Conservation (phyloP, 495 filamentous ascomycete genomes). For the Hyaloscypha variabilis region DNA sequence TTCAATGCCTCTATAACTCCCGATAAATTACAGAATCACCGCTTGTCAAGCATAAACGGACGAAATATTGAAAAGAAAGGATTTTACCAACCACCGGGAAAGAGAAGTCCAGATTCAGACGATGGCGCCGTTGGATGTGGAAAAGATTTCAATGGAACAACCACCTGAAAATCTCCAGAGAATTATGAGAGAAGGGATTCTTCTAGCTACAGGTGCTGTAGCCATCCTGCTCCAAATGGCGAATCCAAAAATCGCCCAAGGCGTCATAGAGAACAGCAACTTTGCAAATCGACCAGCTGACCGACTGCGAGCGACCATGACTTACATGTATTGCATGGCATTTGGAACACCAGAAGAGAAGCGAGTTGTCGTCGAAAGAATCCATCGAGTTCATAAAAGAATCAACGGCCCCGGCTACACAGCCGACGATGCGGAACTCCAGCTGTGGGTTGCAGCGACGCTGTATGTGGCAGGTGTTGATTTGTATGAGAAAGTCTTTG, state of each 20-base stretch:
- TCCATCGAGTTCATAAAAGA: slow-evolving; percentile 38
- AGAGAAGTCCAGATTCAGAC: too few species aligned
- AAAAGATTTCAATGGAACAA: too few species aligned
- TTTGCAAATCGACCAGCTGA: slow-evolving; percentile 44
- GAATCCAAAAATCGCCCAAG: slow-evolving; percentile 39
- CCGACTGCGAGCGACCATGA: slow-evolving; percentile 46
- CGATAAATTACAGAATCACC: too few species aligned
- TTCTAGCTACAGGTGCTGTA: slow-evolving; percentile 41
- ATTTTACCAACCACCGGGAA: too few species aligned
- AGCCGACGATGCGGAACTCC: slow-evolving; percentile 38
- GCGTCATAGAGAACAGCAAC: slow-evolving; percentile 38
- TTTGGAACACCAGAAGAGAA: slow-evolving; percentile 42
- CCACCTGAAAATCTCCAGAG: slow-evolving; percentile 38
- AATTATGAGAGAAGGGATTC: slow-evolving; percentile 41
- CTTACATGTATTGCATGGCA: slow-evolving; percentile 46
- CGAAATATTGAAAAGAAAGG: too few species aligned
- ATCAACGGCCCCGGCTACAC: slow-evolving; percentile 23
- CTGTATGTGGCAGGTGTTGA: slow-evolving; percentile 41
- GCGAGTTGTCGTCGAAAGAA: slow-evolving; percentile 38
- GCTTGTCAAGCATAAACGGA: too few species aligned
- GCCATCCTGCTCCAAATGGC: slow-evolving; percentile 46
- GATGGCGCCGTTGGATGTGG: too few species aligned
- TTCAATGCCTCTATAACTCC: too few species aligned
- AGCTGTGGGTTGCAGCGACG: slow-evolving; percentile 48
- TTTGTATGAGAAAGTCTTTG: slow-evolving; percentile 41